Base-by-base conservation (phyloP, 2,329 filamentous ascomycete species). In the Graphilbum fragrans region DNA sequence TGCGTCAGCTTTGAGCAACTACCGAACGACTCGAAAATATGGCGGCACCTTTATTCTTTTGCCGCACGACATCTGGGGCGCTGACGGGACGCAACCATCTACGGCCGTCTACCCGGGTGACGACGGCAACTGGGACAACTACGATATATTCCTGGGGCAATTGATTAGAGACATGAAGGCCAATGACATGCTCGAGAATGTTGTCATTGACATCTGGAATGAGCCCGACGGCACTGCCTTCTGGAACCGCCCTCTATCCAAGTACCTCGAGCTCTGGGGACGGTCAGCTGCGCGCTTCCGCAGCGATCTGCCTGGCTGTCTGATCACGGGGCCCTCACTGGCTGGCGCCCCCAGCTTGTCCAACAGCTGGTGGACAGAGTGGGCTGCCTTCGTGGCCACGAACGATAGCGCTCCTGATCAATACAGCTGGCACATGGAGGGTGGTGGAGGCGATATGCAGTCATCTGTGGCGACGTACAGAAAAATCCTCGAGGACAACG, bases 201-300 rank as follows among this genome's bases (percentile, higher is more conserved):
- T 73, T 0, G 55, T 66, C 0, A 53, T 66, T 10, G 70, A 74
- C 39, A 62, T 71, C 29, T 74, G 70, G 70, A 74, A 74, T 42
- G 70, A 74, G 52, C 66, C 70, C 0, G 69, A 72, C 41, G 17
- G 53, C 10, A 35, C 35, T 3, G 35, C 11, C 4, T 53, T 50
- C 36, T 70, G 66, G 57, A 61, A 60, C 53, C 53, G 63, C 4
- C 37, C 45, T 2, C 55, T 58, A 46, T 22, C 54, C 12, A 65
- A 69, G 43, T 69, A 55, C 39, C 43, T 68, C 10, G 50, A 64
- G 35, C 50, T 64, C 34, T 68, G 60, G 51, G 53, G 44, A 8
- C 38, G 46, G 8, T 31, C 14, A 31, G 29, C 11, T 31, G 29
- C 5, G 18, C 35, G 53, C 5, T 49, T 67, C n/a, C 57, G 59